phyloP scores from a whole-genome alignment of 768 basidiomycete genomes.

The Rhodotorula toruloides region DNA sequence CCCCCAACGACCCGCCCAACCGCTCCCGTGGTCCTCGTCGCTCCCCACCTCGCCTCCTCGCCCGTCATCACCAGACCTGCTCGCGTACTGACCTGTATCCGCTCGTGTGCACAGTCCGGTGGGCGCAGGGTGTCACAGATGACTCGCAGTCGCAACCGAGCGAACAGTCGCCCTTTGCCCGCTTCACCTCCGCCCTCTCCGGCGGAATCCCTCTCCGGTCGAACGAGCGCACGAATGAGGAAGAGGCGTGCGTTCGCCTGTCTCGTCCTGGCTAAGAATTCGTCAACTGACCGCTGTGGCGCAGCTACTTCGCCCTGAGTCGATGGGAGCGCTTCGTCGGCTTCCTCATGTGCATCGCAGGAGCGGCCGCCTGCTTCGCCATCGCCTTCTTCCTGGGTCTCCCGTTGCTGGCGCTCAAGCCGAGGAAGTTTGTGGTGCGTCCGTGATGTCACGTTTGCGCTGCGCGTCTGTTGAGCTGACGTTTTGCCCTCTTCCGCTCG shows the following conservation, averaged over 20 bases:
- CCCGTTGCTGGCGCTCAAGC: constrained; percentile 65
- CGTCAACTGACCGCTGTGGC: neutral
- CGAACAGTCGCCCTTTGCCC: constrained; percentile 59
- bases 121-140: constrained; percentile 68
- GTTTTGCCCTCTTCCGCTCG: neutral
- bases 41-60: constrained; percentile 44
- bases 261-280: neutral
- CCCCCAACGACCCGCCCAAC: neutral
- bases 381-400: constrained; percentile 75
- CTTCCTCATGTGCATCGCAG: constrained; percentile 80
- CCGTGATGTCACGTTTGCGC: constrained; percentile 62
- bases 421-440: constrained; percentile 72
- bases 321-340: constrained; percentile 92
- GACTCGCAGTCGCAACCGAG: constrained; percentile 52
- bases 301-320: constrained; percentile 56
- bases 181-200: constrained; percentile 79
- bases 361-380: constrained; percentile 88
- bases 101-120: constrained; percentile 56
- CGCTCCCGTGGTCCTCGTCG: neutral
- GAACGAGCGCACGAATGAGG: constrained; percentile 77
- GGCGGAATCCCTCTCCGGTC: constrained; percentile 82
- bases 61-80: neutral
- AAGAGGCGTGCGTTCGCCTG: constrained; percentile 65
- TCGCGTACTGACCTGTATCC: too few relatives aligned
- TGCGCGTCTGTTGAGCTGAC: constrained; percentile 12